Evolutionary conservation across 2,329 filamentous ascomycete genomes (phyloP), one percentile per base, ranked within the genome.

Genomic region (Paecilomyces sp.): DNA sequence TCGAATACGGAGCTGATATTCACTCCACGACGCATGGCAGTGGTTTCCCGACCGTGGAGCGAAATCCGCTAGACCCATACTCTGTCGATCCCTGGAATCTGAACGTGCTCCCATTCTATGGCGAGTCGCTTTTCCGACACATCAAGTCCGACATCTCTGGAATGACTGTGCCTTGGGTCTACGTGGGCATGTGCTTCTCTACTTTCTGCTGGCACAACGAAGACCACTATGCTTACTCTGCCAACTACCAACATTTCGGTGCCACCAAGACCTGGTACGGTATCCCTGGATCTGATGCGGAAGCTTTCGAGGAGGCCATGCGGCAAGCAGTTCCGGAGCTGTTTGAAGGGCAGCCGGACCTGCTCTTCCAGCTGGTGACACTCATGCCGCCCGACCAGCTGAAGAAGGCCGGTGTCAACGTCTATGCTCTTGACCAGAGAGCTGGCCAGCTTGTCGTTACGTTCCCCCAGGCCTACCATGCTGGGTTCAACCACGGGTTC

Each of bases 151-250:
- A 99, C 70, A 95, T 99, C 57, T 97, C 94, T 1, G 94, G 94
- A 41, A 99, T 99, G 94, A 99, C 94, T 0, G 93, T 99, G 7
- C 94, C 94, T 0, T 99, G 94, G 94, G 86, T 99, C 3, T 99
- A 99, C 71, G 94, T 99, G 3, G 94, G 94, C 62, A 99, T 99
- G 94, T 95, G 96, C 47, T 99, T 99, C 73, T 99, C 94, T 0
- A 97, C 94, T 0, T 99, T 99, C 71, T 99, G 94, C 75, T 99
- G 94, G 94, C 94, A 99, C 73, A 97, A 96, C 64, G 94, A 99
- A 70, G 94, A 99, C 69, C 94, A 99, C 71, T 97, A 96, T 71
- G 89, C 94, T 1, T 99, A 97, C 72, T 99, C 94, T 0, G 90
- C 94, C 57, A 99, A 99, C 66, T 99, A 97, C 68, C 94, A 99